These are phyloP conservation scores for Metschnikowia cerradonensis DNA, from an alignment of 805 yeast genomes.

Conservation along the genomic window DNA sequence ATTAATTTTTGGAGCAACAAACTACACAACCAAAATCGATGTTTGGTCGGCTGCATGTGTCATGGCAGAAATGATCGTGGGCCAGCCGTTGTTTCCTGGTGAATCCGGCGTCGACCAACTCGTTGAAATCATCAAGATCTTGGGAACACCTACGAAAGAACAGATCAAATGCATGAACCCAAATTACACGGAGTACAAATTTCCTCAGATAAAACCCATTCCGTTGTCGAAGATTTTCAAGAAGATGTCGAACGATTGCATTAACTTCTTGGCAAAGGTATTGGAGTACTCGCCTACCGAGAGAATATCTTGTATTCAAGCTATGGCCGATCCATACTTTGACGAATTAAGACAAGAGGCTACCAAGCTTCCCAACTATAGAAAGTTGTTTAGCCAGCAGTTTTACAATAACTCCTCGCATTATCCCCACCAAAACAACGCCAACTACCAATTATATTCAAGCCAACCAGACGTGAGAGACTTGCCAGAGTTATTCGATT, in stretches of 20 bases:
- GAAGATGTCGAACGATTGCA: conserved; percentile 48
- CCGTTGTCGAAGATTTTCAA: conserved; percentile 67
- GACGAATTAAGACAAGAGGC: conserved; percentile 44
- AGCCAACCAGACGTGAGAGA: conserved; percentile 38
- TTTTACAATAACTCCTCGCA: conserved; percentile 24
- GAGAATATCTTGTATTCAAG: conserved; percentile 56
- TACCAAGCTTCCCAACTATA: conserved; percentile 41
- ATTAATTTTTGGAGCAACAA: conserved; percentile 93
- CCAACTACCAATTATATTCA: conserved; percentile 38
- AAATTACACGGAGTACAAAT: conserved; percentile 93
- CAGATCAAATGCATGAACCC: conserved; percentile 95
- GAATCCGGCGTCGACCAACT: conserved; percentile 96
- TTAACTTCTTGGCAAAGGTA: conserved; percentile 52
- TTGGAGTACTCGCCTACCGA: conserved; percentile 67
- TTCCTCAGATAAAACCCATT: conserved; percentile 81
- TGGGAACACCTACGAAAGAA: conserved; percentile 92
- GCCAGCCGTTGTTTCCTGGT: conserved; percentile 97
- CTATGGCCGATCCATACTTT: conserved; percentile 51
- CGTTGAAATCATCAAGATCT: conserved; percentile 91
- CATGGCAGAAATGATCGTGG: conserved; percentile 91
- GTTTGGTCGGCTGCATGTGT: conserved; percentile 98
- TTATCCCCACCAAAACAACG: conserved; percentile 33
- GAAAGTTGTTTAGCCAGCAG: conserved; percentile 40
- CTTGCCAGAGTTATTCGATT: conserved; percentile 51
- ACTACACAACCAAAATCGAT: conserved; percentile 94